Evolutionary conservation across 495 filamentous ascomycete genomes (phyloP).

Genomic region (Clohesyomyces aquaticus): DNA sequence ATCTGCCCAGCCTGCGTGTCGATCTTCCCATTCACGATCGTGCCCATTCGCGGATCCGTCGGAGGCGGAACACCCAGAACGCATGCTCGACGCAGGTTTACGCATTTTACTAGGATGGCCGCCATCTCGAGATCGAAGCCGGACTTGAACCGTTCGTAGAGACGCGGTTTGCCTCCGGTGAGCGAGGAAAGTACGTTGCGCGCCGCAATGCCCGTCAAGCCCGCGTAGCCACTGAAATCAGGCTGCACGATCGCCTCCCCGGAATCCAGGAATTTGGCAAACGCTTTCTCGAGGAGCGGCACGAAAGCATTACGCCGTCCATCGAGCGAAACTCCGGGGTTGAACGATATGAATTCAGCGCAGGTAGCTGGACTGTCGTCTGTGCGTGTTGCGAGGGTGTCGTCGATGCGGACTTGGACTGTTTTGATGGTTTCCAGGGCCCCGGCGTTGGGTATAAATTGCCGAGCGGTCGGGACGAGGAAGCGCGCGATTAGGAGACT

Average conservation of each 20-base stretch:
- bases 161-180: neutral
- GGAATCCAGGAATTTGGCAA: conserved; percentile 1
- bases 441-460: neutral
- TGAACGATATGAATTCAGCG: neutral
- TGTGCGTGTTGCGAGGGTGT: neutral
- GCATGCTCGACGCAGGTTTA: neutral
- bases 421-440: neutral
- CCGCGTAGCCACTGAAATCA: neutral
- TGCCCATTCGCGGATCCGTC: neutral
- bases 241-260: neutral
- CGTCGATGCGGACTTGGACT: neutral
- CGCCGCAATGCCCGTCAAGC: neutral
- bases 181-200: neutral
- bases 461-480: neutral
- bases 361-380: neutral
- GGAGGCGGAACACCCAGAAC: neutral
- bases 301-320: neutral
- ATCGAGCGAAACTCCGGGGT: neutral
- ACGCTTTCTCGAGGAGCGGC: neutral
- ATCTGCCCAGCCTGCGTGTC: neutral
- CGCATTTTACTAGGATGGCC: neutral
- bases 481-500: neutral
- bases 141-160: conserved; percentile 1
- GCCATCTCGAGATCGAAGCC: neutral
- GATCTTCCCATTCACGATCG: neutral